These are phyloP conservation scores for Hordeum vulgare DNA, from an alignment of 176 grass and related monocot genomes.

Conservation along the genomic window DNA sequence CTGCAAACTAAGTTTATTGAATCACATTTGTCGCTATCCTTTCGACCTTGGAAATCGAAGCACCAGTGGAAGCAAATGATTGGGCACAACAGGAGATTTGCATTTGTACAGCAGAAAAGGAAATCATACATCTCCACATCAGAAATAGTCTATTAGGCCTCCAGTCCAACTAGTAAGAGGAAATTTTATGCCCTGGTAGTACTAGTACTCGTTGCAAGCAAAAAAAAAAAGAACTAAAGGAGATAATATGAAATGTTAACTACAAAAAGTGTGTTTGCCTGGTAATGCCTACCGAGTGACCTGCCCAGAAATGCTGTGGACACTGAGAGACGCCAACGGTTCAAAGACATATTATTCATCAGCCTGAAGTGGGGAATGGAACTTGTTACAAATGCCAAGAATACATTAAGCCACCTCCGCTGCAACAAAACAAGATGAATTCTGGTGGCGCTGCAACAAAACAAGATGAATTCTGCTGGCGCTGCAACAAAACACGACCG, in stretches of 20 bases:
- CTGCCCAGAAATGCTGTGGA: not conserved
- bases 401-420: conserved; percentile 27
- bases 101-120: not conserved
- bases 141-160: not conserved
- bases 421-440: not conserved
- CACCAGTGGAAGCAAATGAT: not conserved
- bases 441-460: not conserved
- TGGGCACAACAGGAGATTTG: not conserved
- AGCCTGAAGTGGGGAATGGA: conserved; percentile 8
- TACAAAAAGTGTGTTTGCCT: not conserved
- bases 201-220: not conserved
- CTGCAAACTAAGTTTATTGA: not conserved
- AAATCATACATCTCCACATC: not conserved
- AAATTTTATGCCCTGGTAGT: not conserved
- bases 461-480: not conserved
- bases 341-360: conserved; percentile 25
- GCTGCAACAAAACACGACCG: not conserved
- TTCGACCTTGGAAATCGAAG: not conserved
- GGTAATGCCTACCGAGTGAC: not conserved
- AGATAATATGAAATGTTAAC: conserved; percentile 1
- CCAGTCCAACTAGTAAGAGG: not conserved
- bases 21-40: not conserved
- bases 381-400: conserved; percentile 9
- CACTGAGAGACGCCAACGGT: not conserved
- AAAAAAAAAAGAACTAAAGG: not conserved